Evolutionary conservation across 2,329 filamentous ascomycete genomes (phyloP).

Genomic region (Xylariales sp.): DNA sequence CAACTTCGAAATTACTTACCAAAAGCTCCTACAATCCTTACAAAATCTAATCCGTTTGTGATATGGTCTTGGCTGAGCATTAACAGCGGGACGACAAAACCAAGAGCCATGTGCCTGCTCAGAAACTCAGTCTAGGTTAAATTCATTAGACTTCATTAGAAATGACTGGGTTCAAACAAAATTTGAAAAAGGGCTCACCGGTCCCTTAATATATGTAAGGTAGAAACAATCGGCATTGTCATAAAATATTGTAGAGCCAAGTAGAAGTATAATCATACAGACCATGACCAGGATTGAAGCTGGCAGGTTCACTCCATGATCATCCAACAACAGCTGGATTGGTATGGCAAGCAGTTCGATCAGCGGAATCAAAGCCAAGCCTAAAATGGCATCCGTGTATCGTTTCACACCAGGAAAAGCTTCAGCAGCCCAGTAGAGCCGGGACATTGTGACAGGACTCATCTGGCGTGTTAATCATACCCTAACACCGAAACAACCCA

Average conservation of each 20-base stretch:
- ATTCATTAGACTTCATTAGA: background rate
- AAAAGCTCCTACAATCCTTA: slow-evolving; percentile 20
- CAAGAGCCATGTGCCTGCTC: slow-evolving; percentile 26
- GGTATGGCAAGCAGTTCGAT: slow-evolving; percentile 21
- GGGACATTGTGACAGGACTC: slow-evolving; percentile 14
- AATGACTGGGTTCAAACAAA: background rate
- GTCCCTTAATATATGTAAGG: slow-evolving; percentile 18
- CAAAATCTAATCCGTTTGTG: slow-evolving; percentile 14
- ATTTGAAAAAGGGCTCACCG: slow-evolving; percentile 9
- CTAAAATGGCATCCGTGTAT: slow-evolving; percentile 20
- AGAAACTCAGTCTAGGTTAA: slow-evolving; percentile 19
- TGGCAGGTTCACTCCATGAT: slow-evolving; percentile 20
- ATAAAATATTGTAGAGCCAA: slow-evolving; percentile 17
- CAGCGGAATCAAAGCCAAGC: slow-evolving; percentile 16
- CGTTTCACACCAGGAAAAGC: slow-evolving; percentile 15
- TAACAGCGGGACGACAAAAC: slow-evolving; percentile 25
- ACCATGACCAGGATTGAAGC: slow-evolving; percentile 26
- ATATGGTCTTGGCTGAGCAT: slow-evolving; percentile 26
- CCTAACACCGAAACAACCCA: no score
- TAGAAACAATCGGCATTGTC: slow-evolving; percentile 16
- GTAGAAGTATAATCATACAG: slow-evolving; percentile 14
- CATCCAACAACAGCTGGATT: slow-evolving; percentile 18
- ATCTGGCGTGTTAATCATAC: no score
- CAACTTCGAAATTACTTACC: slow-evolving; percentile 13
- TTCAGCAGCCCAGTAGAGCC: slow-evolving; percentile 18